Base-by-base conservation (phyloP, 169 alveolate species). In the Plasmodium berghei region DNA sequence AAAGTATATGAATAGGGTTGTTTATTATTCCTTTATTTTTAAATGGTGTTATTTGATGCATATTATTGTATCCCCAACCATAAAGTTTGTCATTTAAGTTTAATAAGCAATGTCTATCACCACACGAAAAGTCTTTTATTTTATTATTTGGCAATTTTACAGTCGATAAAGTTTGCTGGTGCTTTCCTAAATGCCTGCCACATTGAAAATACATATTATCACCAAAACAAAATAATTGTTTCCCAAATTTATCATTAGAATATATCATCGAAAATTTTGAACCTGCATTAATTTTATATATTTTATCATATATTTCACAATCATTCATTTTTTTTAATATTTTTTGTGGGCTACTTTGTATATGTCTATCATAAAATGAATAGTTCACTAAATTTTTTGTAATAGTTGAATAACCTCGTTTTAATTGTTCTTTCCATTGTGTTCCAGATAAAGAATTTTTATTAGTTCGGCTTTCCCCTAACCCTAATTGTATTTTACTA, bases 341-440 rank as follows among this genome's bases (percentile, higher is more conserved):
- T 59, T 54, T 83, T 48, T 83, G 90, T 67, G 90, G 90, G 69
- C 61, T 83, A 56, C 90, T 83, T 49, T 83, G 90, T 66, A 83
- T 83, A 16, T 83, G 90, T 9, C 90, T 83, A 67, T 83, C 90
- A 83, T 83, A 83, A 83, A 83, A 83, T 42, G 90, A 83, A 83
- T 83, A 83, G 58, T 83, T 83, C 9, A 83, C 83, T 64, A 58
- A 67, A 83, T 83, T 83, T 67, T 83, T 83, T 83, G 90, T 83
- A 54, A 69, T 28, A 12, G 83, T 62, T 14, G 90, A 67, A 62
- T 83, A 83, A 40, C 90, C 90, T 52, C 54, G 73, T 67, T 67
- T 83, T 83, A 83, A 62, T 24, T 83, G 90, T 67, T 83, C 90
- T 54, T 83, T 83, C 90, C 90, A 83, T 26, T 45, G 42, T 22